These are phyloP conservation scores for Phyllosticta capitalensis DNA, from an alignment of 2,329 filamentous ascomycete genomes.

Conservation along the genomic window DNA sequence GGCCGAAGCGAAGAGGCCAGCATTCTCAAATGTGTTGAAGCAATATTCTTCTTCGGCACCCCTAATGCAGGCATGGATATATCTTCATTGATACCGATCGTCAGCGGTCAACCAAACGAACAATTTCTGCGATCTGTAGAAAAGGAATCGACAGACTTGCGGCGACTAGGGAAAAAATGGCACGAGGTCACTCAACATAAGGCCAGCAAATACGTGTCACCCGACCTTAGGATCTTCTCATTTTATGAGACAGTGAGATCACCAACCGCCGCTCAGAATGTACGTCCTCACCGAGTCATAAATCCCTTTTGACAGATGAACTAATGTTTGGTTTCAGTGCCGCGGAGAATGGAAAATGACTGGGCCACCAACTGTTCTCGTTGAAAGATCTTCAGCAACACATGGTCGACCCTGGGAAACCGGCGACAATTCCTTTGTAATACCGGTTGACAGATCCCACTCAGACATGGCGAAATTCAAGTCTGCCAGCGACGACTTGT, in stretches of 20 bases:
- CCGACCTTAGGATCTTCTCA: not conserved
- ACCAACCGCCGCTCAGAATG: not conserved
- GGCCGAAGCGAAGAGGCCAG: not conserved
- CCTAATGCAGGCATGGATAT: not conserved
- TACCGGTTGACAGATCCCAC: no score
- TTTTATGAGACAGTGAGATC: constrained; percentile 1
- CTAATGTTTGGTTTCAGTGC: not conserved
- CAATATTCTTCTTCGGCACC: not conserved
- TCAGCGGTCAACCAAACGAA: not conserved
- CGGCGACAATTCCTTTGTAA: no score
- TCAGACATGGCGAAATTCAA: not conserved
- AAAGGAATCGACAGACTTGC: not conserved
- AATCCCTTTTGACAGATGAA: not conserved
- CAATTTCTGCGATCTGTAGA: not conserved
- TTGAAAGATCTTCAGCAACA: no score
- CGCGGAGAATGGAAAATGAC: no score
- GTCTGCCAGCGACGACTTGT: not conserved
- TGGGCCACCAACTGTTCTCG: no score
- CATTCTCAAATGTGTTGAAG: not conserved
- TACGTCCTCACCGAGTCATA: no score
- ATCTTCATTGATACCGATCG: not conserved
- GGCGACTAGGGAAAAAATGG: not conserved
- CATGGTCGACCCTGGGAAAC: no score
- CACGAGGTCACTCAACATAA: not conserved
- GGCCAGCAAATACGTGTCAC: not conserved